Percentiles rank a stretch among this genome's conserved stretches.
These are phyloP conservation scores for Phoma sp. DNA, from an alignment of 2,329 filamentous ascomycete genomes.

Conservation along the genomic window DNA sequence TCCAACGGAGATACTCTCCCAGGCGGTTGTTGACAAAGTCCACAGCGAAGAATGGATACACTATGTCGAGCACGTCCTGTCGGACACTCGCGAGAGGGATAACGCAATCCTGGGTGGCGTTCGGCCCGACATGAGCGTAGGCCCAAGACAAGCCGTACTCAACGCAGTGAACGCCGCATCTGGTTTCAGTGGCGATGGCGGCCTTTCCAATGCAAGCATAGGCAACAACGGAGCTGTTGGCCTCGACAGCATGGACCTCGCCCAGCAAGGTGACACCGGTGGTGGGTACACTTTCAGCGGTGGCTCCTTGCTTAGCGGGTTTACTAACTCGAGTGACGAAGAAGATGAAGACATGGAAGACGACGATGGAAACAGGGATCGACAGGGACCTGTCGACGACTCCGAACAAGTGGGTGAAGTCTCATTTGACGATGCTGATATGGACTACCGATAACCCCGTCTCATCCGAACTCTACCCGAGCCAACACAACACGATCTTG, in stretches of 20 bases:
- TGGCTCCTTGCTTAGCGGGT: slow-evolving; percentile 82
- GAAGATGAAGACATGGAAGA: slow-evolving; percentile 95
- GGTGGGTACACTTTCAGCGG: slow-evolving; percentile 76
- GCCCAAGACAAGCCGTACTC: slow-evolving; percentile 72
- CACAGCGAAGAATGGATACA: slow-evolving; percentile 90
- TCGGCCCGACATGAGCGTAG: slow-evolving; percentile 86
- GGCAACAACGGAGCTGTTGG: slow-evolving; percentile 66
- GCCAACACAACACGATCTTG: slow-evolving; percentile 39
- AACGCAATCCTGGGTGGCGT: slow-evolving; percentile 98
- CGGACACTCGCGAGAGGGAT: slow-evolving; percentile 92
- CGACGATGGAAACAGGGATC: slow-evolving; percentile 72
- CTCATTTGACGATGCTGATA: slow-evolving; percentile 67
- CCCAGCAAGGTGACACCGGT: slow-evolving; percentile 67
- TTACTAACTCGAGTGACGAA: slow-evolving; percentile 93
- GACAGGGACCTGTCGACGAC: slow-evolving; percentile 56
- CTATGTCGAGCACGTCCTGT: slow-evolving; percentile 91
- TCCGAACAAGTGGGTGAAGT: slow-evolving; percentile 72
- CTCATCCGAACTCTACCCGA: slow-evolving; percentile 21
- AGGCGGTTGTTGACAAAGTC: slow-evolving; percentile 83
- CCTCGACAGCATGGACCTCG: slow-evolving; percentile 70
- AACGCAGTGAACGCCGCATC: slow-evolving; percentile 65
- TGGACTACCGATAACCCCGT: slow-evolving; percentile 61
- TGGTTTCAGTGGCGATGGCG: slow-evolving; percentile 57
- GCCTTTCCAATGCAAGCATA: slow-evolving; percentile 78
- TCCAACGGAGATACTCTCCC: slow-evolving; percentile 84